Base-by-base conservation (phyloP, 2,329 filamentous ascomycete genomes). In the Nemania diffusa region DNA sequence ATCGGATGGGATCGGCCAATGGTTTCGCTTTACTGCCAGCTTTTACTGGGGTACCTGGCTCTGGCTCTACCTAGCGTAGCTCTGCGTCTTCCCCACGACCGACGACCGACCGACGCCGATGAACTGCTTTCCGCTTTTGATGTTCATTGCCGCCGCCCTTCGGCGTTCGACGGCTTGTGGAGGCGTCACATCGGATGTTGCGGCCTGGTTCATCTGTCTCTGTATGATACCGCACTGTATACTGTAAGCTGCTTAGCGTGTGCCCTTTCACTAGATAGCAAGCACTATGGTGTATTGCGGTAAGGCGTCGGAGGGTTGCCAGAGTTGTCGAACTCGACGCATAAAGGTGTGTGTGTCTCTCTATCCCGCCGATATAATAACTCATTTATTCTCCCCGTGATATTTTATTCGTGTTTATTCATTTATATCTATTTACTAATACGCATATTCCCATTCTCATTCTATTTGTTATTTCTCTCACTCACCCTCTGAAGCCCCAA, bases 261-360 rank as follows among this genome's bases (percentile, higher is more conserved):
- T n/a, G 46, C 68, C 57, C 48, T 67, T 70, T 67, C 73, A 32
- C 29, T 9, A 32, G n/a, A n/a, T n/a, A n/a, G n/a, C n/a, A n/a
- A n/a, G 29, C 29, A 73, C 71, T 73, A 87, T 87, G 85, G 84
- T 87, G 52, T 87, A 86, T 76, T 87, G 85, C 71, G 85, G 85
- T 51, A 87, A 87, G 75, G 85, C 85, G 71, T 87, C 85, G 6
- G 81, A 85, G 73, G 84, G 84, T 73, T 87, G 85, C 75, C 80
- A 86, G 72, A 84, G 81, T 69, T 87, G 85, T 73, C 84, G 85
- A 63, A 83, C 80, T 40, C 80, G 85, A 69, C 83, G 85, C 72
- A 87, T 87, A 75, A 87, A 87, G 81, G 85, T 86, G 75, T 65
- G 82, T 76, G 67, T 44, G 44, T 37, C 32, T 57, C 59, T 63